Percentiles rank a stretch among this genome's conserved stretches.
phyloP scores from a whole-genome alignment of 2,329 filamentous ascomycete genomes.

The Cryphonectria naterciae region DNA sequence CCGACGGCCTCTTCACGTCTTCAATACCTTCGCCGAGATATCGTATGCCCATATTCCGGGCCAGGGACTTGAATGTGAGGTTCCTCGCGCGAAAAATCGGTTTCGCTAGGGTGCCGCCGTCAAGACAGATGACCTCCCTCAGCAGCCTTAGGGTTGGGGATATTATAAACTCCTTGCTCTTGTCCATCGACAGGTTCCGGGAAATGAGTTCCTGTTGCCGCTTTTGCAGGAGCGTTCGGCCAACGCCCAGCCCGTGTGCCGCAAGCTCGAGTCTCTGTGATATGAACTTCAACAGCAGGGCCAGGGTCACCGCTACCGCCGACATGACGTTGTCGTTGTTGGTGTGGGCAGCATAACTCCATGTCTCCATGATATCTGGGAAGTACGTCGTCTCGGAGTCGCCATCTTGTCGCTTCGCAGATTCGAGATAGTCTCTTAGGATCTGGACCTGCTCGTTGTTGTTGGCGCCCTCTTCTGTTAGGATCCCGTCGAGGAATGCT shows the following conservation, averaged over 20 bases:
- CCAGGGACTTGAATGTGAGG: conserved; percentile 78
- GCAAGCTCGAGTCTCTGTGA: conserved; percentile 75
- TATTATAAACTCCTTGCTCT: conserved; percentile 84
- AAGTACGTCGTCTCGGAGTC: conserved; percentile 69
- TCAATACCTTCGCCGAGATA: conserved; percentile 62
- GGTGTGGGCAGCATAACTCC: conserved; percentile 79
- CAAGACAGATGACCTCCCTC: conserved; percentile 81
- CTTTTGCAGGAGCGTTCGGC: conserved; percentile 79
- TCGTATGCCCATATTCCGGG: conserved; percentile 78
- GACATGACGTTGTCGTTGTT: conserved; percentile 83
- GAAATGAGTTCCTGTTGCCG: conserved; percentile 80
- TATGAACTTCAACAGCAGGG: conserved; percentile 78
- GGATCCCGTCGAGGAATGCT: conserved; percentile 69
- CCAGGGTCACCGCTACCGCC: conserved; percentile 77
- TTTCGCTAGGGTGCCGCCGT: conserved; percentile 80
- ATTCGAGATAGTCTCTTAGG: conserved; percentile 70
- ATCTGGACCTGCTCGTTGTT: conserved; percentile 59
- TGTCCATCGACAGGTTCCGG: conserved; percentile 77
- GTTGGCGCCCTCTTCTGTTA: conserved; percentile 53
- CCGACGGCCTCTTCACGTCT: conserved; percentile 72
- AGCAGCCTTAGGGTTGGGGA: conserved; percentile 86
- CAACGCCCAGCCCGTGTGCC: conserved; percentile 75
- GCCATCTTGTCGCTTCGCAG: conserved; percentile 54
- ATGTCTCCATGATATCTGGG: conserved; percentile 81
- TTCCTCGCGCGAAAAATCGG: conserved; percentile 78